Conservation (phyloP, 768 basidiomycete species). For the Suillus paluster region DNA sequence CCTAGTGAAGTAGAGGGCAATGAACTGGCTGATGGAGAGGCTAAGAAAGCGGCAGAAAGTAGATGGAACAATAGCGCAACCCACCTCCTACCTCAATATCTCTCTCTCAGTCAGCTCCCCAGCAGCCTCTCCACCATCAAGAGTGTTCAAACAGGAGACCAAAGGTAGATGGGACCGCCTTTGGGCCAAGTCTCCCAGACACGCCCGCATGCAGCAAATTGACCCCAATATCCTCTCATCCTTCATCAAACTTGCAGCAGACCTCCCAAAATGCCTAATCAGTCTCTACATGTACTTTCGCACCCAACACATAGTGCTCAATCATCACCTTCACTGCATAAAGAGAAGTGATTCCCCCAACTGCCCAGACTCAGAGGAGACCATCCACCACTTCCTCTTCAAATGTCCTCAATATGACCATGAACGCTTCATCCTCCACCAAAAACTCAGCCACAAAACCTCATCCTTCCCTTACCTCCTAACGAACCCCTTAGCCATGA, state of each 20-base stretch:
- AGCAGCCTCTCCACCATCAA: not conserved
- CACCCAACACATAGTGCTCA: conserved; percentile 35
- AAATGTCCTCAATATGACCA: conserved; percentile 28
- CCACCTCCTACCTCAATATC: too few relatives aligned
- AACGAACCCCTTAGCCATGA: not conserved
- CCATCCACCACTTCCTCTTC: conserved; percentile 34
- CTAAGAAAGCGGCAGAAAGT: conserved; percentile 21
- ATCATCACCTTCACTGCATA: conserved; percentile 35
- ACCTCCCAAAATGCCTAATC: too few relatives aligned
- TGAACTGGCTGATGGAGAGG: conserved; percentile 23
- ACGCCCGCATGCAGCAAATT: too few relatives aligned
- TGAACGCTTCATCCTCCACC: not conserved
- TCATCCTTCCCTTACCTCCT: conserved; percentile 10
- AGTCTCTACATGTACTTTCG: not conserved
- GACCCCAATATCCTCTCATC: conserved; percentile 7
- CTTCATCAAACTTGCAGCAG: not conserved
- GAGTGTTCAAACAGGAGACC: not conserved
- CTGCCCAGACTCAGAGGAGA: conserved; percentile 32
- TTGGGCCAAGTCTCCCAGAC: not conserved
- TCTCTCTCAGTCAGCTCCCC: not conserved
- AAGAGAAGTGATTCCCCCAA: conserved; percentile 21
- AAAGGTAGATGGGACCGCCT: not conserved
- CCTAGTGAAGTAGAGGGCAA: conserved; percentile 21
- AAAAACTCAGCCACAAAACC: too few relatives aligned
- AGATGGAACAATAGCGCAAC: too few relatives aligned